Evolutionary conservation across 495 filamentous ascomycete genomes (phyloP).

Genomic region (Annulohypoxylon bovei): DNA sequence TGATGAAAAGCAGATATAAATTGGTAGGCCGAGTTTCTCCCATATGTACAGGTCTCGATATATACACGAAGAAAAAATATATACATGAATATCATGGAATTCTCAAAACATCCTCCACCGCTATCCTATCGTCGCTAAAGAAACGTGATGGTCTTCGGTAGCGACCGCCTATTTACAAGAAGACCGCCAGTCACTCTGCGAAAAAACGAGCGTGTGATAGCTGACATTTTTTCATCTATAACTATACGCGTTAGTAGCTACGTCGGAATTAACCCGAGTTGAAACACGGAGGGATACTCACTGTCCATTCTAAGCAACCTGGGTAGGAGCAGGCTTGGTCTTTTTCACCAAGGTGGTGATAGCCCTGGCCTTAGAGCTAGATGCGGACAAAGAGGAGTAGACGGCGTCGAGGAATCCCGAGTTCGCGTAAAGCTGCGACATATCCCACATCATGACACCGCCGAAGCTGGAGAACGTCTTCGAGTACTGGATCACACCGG

Average conservation of each 20-base stretch:
- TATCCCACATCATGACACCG: slow-evolving; percentile 80
- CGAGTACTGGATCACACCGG: slow-evolving; percentile 59
- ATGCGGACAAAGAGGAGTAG: slow-evolving; percentile 37
- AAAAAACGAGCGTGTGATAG: slow-evolving; percentile 48
- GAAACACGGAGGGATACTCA: slow-evolving; percentile 24
- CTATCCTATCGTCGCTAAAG: neutral
- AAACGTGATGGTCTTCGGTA: neutral
- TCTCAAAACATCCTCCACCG: neutral
- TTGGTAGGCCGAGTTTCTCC: slow-evolving; percentile 10
- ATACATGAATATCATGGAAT: slow-evolving; percentile 22
- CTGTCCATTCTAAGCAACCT: slow-evolving; percentile 51
- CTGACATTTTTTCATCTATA: slow-evolving; percentile 7
- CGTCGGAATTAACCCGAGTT: neutral
- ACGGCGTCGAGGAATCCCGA: slow-evolving; percentile 63
- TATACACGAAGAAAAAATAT: slow-evolving; percentile 28
- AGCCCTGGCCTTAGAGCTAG: slow-evolving; percentile 15
- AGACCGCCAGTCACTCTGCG: slow-evolving; percentile 45
- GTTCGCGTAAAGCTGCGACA: slow-evolving; percentile 68
- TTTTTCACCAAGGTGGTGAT: slow-evolving; percentile 37
- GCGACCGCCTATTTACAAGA: slow-evolving; percentile 43
- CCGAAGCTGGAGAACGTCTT: slow-evolving; percentile 70
- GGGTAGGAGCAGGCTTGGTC: slow-evolving; percentile 21
- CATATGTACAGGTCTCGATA: slow-evolving; percentile 30
- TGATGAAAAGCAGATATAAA: slow-evolving; percentile 4
- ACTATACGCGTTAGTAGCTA: slow-evolving; percentile 20